phyloP scores from a whole-genome alignment of 2,329 filamentous ascomycete species.

The Phoma sp. region DNA sequence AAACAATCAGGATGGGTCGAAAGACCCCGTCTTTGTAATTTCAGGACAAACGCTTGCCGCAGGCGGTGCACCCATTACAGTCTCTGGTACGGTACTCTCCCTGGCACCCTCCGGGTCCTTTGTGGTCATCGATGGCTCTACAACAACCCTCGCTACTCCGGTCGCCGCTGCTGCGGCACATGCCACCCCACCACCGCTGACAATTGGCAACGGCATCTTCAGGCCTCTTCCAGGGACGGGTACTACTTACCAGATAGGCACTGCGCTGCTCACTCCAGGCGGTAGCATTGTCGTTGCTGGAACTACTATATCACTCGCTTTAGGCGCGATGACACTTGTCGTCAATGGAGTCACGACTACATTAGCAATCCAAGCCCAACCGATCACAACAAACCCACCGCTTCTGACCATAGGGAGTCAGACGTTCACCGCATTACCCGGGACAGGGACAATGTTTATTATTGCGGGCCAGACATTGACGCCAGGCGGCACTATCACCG shows the following conservation, averaged over 20 bases:
- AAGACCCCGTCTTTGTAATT: conserved; percentile 46
- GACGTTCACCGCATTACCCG: conserved; percentile 49
- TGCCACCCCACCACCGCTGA: conserved; percentile 39
- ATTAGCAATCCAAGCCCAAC: conserved; percentile 26
- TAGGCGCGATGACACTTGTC: conserved; percentile 39
- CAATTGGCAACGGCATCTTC: conserved; percentile 38
- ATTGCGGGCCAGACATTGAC: conserved; percentile 49
- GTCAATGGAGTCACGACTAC: conserved; percentile 31
- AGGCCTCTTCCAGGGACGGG: conserved; percentile 40
- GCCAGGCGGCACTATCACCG: conserved; percentile 48
- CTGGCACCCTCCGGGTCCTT: conserved; percentile 40
- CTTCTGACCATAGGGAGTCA: conserved; percentile 41
- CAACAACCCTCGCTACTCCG: conserved; percentile 43
- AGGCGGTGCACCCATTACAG: conserved; percentile 42
- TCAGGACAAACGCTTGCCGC: conserved; percentile 50
- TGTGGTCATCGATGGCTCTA: conserved; percentile 45
- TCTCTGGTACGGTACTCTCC: conserved; percentile 45
- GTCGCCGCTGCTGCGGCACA: conserved; percentile 16
- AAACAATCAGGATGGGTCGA: neutral
- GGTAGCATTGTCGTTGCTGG: conserved; percentile 47
- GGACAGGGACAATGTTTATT: conserved; percentile 56
- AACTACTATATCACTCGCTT: conserved; percentile 41
- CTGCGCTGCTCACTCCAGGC: conserved; percentile 49
- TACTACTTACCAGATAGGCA: conserved; percentile 48
- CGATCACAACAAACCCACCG: conserved; percentile 51